Evolutionary conservation across 306 rosid genomes (phyloP).

Genomic region (Malus sieversii): DNA sequence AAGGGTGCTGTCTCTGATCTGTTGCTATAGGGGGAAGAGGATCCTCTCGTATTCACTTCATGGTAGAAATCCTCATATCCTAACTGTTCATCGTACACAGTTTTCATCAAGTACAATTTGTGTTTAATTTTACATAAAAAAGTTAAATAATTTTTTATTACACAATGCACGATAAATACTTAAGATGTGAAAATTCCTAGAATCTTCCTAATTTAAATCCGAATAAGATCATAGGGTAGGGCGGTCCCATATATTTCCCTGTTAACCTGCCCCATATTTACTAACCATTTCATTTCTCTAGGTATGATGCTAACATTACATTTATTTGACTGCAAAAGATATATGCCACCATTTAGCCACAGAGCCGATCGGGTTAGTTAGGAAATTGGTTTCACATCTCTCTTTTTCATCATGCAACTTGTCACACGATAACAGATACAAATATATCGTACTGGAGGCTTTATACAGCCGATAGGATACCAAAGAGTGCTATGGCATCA

Average conservation of each 20-base stretch:
- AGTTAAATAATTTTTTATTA: too few relatives aligned
- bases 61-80: rapidly evolving
- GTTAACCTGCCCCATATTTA: slow-evolving; percentile 9
- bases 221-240: neutral
- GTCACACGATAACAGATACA: too few relatives aligned
- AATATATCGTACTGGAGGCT: too few relatives aligned
- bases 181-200: rapidly evolving
- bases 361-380: neutral
- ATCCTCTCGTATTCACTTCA: too few relatives aligned
- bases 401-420: neutral
- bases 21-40: neutral
- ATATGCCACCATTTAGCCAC: too few relatives aligned
- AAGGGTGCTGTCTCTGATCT: slow-evolving; percentile 5
- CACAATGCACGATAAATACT: rapidly evolving
- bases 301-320: slow-evolving; percentile 24
- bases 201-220: too few relatives aligned
- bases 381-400: neutral
- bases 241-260: slow-evolving; percentile 12
- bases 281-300: slow-evolving; percentile 9
- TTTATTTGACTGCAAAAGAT: neutral
- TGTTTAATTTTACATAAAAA: too few relatives aligned
- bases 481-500: slow-evolving; percentile 46
- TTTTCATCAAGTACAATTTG: rapidly evolving
- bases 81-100: rapidly evolving
- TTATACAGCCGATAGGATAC: slow-evolving; percentile 39